Conservation (phyloP, 1,284 basidiomycete species). For the Ceratobasidium sp. region DNA sequence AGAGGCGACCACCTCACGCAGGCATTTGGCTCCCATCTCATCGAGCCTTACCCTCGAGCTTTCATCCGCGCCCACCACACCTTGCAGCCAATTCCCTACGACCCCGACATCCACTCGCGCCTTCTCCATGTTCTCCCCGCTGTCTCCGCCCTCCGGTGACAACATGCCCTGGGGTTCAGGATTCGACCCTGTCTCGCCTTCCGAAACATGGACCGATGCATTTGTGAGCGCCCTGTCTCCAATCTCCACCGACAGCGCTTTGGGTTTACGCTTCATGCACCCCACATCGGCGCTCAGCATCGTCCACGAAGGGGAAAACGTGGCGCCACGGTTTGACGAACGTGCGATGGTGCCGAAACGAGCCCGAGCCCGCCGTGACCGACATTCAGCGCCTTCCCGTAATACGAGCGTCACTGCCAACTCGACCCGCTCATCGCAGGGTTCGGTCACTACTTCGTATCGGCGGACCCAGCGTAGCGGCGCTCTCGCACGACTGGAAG, state of each 20-base stretch:
- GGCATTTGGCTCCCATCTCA: background rate
- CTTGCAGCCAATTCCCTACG: constrained; percentile 26
- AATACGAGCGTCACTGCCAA: constrained; percentile 18
- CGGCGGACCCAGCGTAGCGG: constrained; percentile 29
- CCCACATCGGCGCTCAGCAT: background rate
- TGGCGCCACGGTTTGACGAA: background rate
- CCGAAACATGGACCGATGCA: constrained; percentile 6
- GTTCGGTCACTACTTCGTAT: constrained; percentile 25
- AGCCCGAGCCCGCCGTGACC: constrained; percentile 17
- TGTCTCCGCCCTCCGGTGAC: constrained; percentile 2
- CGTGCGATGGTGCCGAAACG: background rate
- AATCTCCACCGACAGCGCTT: constrained; percentile 15
- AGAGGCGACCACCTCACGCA: background rate
- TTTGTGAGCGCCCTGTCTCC: constrained; percentile 14
- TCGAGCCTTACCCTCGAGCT: constrained; percentile 31
- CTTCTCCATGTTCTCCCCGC: constrained; percentile 27
- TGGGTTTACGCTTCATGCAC: constrained; percentile 9
- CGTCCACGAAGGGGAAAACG: constrained; percentile 4
- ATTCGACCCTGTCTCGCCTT: background rate
- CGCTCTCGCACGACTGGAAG: constrained; percentile 42
- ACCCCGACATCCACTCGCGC: constrained; percentile 21
- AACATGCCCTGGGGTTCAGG: background rate
- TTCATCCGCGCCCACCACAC: constrained; percentile 25
- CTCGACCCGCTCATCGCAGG: constrained; percentile 19
- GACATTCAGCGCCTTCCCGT: constrained; percentile 27